phyloP scores from a whole-genome alignment of 75 land plant species.

The Pseudotsuga menziesii region DNA sequence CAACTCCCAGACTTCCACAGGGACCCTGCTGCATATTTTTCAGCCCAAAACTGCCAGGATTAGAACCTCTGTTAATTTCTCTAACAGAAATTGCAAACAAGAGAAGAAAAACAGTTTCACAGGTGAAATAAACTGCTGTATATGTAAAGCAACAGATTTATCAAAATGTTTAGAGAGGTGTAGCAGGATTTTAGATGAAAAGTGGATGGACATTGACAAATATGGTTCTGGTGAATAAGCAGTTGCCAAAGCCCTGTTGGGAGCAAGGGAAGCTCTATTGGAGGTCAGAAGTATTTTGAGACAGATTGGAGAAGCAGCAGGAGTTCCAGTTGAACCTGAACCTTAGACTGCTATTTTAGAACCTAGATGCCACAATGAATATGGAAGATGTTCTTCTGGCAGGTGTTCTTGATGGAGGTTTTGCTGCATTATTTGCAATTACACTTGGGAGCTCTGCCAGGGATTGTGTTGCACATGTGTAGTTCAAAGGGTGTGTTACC shows the following conservation, averaged over 20 bases:
- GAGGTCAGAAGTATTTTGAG: slow-evolving; percentile 60
- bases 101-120: slow-evolving; percentile 76
- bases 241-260: slow-evolving; percentile 55
- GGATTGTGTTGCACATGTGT: slow-evolving; percentile 52
- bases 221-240: slow-evolving; percentile 21
- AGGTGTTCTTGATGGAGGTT: slow-evolving; percentile 99
- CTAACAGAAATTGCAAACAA: slow-evolving; percentile 54
- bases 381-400: slow-evolving; percentile 89
- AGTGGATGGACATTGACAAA: slow-evolving; percentile 56
- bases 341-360: slow-evolving; percentile 67
- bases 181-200: too few relatives aligned
- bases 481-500: slow-evolving; percentile 72
- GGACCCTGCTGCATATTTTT: slow-evolving; percentile 83
- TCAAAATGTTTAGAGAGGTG: too few relatives aligned
- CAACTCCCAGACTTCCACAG: slow-evolving; percentile 60
- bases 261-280: slow-evolving; percentile 70
- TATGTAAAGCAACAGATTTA: too few relatives aligned
- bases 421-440: slow-evolving; percentile 93
- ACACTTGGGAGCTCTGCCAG: slow-evolving; percentile 53
- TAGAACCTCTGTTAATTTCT: slow-evolving; percentile 56
- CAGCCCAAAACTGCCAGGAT: slow-evolving; percentile 73
- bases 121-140: slow-evolving; percentile 26
- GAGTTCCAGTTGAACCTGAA: slow-evolving; percentile 92
- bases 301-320: slow-evolving; percentile 90
- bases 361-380: slow-evolving; percentile 61